These are phyloP conservation scores for Salpingoeca rosetta DNA, from an alignment of 78 protist species.

Conservation along the genomic window DNA sequence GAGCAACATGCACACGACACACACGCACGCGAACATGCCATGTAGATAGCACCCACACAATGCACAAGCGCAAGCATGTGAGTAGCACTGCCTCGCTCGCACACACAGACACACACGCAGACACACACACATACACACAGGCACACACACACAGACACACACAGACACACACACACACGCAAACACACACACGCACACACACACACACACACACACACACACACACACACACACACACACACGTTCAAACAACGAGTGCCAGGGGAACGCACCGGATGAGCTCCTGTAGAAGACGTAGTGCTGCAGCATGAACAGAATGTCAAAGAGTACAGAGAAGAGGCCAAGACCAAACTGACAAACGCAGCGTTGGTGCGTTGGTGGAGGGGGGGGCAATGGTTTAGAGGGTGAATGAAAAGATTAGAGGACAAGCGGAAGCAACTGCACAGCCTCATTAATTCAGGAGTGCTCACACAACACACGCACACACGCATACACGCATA, in stretches of 20 bases:
- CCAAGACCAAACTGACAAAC: slow-evolving; percentile 72
- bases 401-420: too few species aligned
- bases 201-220: background rate
- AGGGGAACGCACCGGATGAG: background rate
- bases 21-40: too few species aligned
- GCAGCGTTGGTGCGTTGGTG: too few species aligned
- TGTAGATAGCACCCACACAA: too few species aligned
- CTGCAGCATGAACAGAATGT: slow-evolving; percentile 75
- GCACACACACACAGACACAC: background rate
- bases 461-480: too few species aligned
- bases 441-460: too few species aligned
- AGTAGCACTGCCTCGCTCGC: too few species aligned
- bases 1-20: too few species aligned
- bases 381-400: too few species aligned
- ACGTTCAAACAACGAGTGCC: background rate
- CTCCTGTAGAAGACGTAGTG: slow-evolving; percentile 64
- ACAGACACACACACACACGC: background rate
- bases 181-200: background rate
- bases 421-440: too few species aligned
- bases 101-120: background rate
- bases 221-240: background rate
- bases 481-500: too few species aligned
- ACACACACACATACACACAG: background rate
- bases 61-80: too few species aligned
- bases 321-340: slow-evolving; percentile 59